Conservation (phyloP, 2,329 filamentous ascomycete species). For the Aspergillus quadrilineatus region DNA sequence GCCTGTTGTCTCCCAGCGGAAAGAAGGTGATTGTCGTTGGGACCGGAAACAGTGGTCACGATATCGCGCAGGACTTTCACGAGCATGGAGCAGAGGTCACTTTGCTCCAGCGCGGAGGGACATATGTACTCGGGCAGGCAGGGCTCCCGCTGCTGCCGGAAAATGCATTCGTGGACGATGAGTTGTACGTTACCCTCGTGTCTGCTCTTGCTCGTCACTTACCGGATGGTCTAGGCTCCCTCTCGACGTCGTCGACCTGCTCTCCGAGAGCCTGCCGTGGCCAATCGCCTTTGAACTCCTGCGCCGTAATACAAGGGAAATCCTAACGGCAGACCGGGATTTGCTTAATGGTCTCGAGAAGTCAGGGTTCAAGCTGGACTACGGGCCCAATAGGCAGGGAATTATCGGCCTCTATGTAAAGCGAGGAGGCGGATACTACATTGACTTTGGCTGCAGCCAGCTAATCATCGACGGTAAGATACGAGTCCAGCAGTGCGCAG, state of each 20-base stretch:
- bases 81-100: neutral
- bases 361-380: neutral
- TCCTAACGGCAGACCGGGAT: neutral
- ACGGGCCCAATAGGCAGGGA: neutral
- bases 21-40: slow-evolving; percentile 7
- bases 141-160: neutral
- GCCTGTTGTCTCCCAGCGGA: neutral
- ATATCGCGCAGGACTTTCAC: slow-evolving; percentile 4
- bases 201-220: neutral
- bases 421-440: slow-evolving; percentile 7
- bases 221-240: neutral
- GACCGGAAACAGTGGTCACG: slow-evolving; percentile 5
- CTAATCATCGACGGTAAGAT: slow-evolving; percentile 7
- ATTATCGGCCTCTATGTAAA: neutral
- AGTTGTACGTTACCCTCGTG: neutral
- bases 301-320: neutral
- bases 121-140: neutral
- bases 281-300: neutral
- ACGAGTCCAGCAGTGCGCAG: neutral
- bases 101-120: slow-evolving; percentile 1
- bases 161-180: neutral
- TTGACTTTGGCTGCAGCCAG: slow-evolving; percentile 7
- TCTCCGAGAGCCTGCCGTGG: neutral
- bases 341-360: neutral
- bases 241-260: neutral